phyloP scores from a whole-genome alignment of 257 asterid species.

The Craterostigma plantagineum region DNA sequence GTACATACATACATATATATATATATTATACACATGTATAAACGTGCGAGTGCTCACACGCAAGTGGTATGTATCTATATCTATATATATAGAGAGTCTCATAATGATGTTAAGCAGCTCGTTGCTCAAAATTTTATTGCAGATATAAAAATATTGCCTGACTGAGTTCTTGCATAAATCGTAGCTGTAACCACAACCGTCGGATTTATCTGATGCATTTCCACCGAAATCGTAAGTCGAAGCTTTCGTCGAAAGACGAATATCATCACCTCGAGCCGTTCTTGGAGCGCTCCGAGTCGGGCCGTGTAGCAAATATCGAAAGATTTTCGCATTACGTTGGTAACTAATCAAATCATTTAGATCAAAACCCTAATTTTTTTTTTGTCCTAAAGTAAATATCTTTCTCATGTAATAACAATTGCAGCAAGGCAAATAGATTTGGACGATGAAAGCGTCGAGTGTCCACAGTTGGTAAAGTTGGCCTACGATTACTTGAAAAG shows the following conservation, averaged over 20 bases:
- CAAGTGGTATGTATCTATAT: too few relatives aligned
- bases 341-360: conserved; percentile 3
- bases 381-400: not conserved
- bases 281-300: conserved; percentile 34
- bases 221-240: conserved; percentile 21
- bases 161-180: conserved; percentile 15
- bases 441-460: conserved; percentile 49
- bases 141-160: too few relatives aligned
- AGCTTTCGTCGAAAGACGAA: conserved; percentile 10
- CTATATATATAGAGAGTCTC: too few relatives aligned
- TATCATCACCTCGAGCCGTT: conserved; percentile 27
- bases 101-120: too few relatives aligned
- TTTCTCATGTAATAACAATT: not conserved
- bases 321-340: conserved; percentile 69
- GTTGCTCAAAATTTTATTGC: too few relatives aligned
- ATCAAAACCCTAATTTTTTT: not conserved
- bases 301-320: conserved; percentile 43
- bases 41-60: too few relatives aligned
- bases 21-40: too few relatives aligned
- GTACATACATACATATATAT: too few relatives aligned
- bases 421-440: conserved; percentile 75
- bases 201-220: conserved; percentile 28
- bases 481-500: conserved; percentile 48
- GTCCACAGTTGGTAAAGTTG: conserved; percentile 33
- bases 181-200: conserved; percentile 22